phyloP scores from a whole-genome alignment of 352 stramenopile species.

The Pythium angustatum region DNA sequence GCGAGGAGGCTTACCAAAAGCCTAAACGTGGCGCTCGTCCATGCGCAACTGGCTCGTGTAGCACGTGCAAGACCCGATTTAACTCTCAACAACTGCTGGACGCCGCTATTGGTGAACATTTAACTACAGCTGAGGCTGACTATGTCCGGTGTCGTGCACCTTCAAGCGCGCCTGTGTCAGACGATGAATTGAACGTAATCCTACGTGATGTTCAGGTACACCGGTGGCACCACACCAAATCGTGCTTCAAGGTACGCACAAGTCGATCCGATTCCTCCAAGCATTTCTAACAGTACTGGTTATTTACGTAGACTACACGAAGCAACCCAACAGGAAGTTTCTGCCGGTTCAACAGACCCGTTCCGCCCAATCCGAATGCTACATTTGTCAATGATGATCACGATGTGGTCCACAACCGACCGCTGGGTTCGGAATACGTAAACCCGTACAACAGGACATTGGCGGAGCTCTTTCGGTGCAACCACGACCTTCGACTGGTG shows the following conservation, averaged over 20 bases:
- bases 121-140: background rate
- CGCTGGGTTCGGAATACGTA: slow-evolving; percentile 22
- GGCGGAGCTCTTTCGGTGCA: slow-evolving; percentile 29
- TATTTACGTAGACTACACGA: background rate
- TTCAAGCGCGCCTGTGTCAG: background rate
- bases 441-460: slow-evolving; percentile 32
- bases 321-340: background rate
- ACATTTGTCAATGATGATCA: background rate
- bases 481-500: slow-evolving; percentile 33
- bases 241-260: slow-evolving; percentile 7
- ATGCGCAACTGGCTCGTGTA: too few species aligned
- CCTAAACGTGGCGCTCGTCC: too few species aligned
- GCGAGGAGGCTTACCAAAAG: too few species aligned
- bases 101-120: too few species aligned
- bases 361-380: background rate
- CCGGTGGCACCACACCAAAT: background rate
- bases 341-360: background rate
- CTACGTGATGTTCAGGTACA: slow-evolving; percentile 1
- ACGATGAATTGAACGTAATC: background rate
- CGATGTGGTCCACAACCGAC: background rate
- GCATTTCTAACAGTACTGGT: background rate
- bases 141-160: too few species aligned
- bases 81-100: too few species aligned
- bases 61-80: too few species aligned
- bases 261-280: too few species aligned